These are phyloP conservation scores for Elsinoe ampelina DNA, from an alignment of 2,329 filamentous ascomycete species.

Conservation along the genomic window DNA sequence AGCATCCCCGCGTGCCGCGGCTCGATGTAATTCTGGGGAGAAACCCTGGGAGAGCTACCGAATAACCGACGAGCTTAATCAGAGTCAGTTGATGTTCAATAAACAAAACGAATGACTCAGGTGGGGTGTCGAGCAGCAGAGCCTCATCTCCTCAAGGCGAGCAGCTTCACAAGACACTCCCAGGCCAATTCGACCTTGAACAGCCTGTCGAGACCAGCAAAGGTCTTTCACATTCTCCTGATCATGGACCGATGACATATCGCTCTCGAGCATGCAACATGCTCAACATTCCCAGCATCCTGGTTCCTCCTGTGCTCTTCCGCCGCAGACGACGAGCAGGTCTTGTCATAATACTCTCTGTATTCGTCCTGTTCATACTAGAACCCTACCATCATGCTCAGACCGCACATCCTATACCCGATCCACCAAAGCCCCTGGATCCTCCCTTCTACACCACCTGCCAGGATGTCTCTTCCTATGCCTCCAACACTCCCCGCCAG, in stretches of 20 bases:
- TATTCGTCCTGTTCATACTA: background rate
- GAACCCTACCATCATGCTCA: conserved; percentile 10
- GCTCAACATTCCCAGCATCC: background rate
- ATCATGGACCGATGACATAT: background rate
- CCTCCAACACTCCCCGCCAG: conserved; percentile 25
- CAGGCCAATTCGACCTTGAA: background rate
- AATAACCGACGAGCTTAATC: background rate
- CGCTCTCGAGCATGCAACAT: background rate
- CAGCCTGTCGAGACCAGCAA: background rate
- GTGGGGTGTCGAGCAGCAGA: background rate
- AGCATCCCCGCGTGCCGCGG: conserved; percentile 6
- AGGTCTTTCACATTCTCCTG: background rate
- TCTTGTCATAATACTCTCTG: background rate
- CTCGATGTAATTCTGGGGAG: background rate
- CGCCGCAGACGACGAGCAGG: background rate
- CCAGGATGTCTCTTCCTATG: background rate
- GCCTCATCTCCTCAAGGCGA: background rate
- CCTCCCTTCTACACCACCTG: conserved; percentile 7
- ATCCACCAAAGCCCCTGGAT: background rate
- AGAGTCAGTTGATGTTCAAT: background rate
- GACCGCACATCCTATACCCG: background rate
- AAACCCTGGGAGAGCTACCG: background rate
- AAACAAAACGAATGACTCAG: background rate
- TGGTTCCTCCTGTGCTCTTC: background rate
- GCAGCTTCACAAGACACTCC: too few species aligned